Base-by-base conservation (phyloP, 305 asterid genomes). In the Rubia occidens region DNA sequence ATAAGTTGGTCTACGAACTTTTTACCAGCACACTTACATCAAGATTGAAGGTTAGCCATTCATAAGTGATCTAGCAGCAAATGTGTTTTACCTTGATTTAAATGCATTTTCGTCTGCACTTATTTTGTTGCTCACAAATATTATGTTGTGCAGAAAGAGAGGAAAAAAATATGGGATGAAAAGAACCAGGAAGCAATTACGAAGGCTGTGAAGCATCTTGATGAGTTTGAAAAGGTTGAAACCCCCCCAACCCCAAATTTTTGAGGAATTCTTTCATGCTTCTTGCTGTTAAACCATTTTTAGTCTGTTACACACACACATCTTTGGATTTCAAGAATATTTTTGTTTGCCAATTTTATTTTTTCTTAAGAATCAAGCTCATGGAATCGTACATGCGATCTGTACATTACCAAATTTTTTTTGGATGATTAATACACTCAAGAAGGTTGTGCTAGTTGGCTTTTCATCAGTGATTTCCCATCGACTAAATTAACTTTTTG, bases 101-200 rank as follows among this genome's bases (percentile, higher is more conserved):
- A 64, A 62, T 47, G 39, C 37, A 14, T 6, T 10, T 14, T 61
- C n/a, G 18, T 39, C 18, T n/a, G 55, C 24, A 37, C 55, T 55
- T 78, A 59, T 66, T 75, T 24, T 74, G 55, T 56, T 71, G 53
- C 76, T 42, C 45, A 15, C 9, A 68, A 39, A 77, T 74, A 62
- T 74, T 85, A 71, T 67, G 66, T 40, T 85, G 68, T 80, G 83
- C 90, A 94, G 99, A 87, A 85, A 81, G 99, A 91, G 80, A 80
- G 96, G 79, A 89, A 79, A 84, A 89, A 83, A 75, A 84, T 45
- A 71, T 94, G 97, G 97, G 94, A 87, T 76, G 96, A 91, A 82
- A 85, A 84, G 75, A 87, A 86, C 71, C 97, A 94, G 84, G 91
- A 85, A 86, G 93, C 97, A 74, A 80, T 89, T 55, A 92, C 96